Conservation (phyloP, 805 yeast species). For the Torulaspora microellipsoides region DNA sequence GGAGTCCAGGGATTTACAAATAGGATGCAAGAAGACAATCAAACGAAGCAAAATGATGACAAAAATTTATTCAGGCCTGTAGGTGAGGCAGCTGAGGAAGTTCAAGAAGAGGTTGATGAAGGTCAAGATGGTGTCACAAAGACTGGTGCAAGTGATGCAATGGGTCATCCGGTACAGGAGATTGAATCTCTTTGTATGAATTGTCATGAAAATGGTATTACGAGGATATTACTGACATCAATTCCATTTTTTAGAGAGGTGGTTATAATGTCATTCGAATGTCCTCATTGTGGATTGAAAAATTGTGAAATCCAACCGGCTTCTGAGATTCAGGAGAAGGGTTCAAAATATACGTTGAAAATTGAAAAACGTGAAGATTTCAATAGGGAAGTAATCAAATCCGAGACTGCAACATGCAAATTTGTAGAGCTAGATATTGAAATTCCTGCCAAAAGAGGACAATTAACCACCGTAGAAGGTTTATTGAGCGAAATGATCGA, state of each 20-base stretch:
- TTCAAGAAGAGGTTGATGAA: constrained; percentile 31
- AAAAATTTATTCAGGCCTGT: constrained; percentile 51
- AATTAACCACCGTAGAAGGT: constrained; percentile 90
- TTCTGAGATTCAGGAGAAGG: constrained; percentile 83
- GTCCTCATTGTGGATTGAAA: constrained; percentile 90
- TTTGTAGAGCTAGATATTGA: constrained; percentile 85
- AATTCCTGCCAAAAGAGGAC: constrained; percentile 94
- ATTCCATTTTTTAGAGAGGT: constrained; percentile 92
- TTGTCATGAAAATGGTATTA: constrained; percentile 81
- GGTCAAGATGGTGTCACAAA: constrained; percentile 39
- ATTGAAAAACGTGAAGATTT: constrained; percentile 69
- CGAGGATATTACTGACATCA: constrained; percentile 76
- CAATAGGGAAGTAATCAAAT: constrained; percentile 86
- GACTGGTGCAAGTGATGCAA: constrained; percentile 77
- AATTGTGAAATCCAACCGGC: constrained; percentile 97
- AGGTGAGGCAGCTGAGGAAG: constrained; percentile 53
- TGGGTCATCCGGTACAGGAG: constrained; percentile 94
- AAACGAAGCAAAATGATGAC: constrained; percentile 18
- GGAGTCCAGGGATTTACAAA: too few species aligned
- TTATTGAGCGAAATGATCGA: constrained; percentile 74
- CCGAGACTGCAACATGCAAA: constrained; percentile 76
- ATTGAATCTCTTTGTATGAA: constrained; percentile 94
- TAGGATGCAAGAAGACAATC: background rate
- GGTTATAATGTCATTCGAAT: constrained; percentile 88
- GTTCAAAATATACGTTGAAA: constrained; percentile 64